Base-by-base conservation (phyloP, 768 basidiomycete genomes). In the Lactifluus echinatus region DNA sequence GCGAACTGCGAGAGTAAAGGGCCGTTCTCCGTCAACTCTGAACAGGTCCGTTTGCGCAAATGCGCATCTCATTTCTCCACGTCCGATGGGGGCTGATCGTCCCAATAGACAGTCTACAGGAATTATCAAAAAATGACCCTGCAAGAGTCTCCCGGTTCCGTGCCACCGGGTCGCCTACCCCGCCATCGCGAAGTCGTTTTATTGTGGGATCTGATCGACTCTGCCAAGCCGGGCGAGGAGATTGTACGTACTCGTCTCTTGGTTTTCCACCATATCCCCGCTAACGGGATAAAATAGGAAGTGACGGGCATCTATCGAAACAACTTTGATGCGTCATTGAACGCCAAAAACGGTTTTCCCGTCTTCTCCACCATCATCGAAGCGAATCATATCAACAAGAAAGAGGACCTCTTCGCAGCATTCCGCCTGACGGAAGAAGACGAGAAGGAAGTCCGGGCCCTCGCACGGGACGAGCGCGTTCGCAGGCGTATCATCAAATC, bases 71-170 rank as follows among this genome's bases (percentile, higher is more conserved):
- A 0, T 17, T 15, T 33, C 6, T 46, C 4, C 21, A 19, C 23
- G 33, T 44, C 17, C 28, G 5, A n/a, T 42, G 12, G n/a, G 7
- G 11, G 39, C 28, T 47, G 17, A 52, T 44, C 3, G 4, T 19
- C 8, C 23, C 4, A 17, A 29, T 12, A 98, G 91, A 99, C 96
- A 1, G 84, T 99, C 2, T 99, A 98, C 70, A 81, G 96, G 54
- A 99, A 99, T 70, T 98, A 96, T 69, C 96, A 99, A 71, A 95
- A 92, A 72, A 90, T 98, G 92, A 97, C 94, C 6, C 72, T 99
- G 42, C 96, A 99, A 68, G 96, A 99, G 69, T 94, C 93, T 7
- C 96, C 96, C 11, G 96, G 96, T 2, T 92, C 91, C 2, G 96
- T 99, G 0, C 96, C 96, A 53, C 93, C 96, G 19, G 96, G 96